Evolutionary conservation across 805 yeast genomes (phyloP).

Genomic region (Kodamaea jinghongensis): DNA sequence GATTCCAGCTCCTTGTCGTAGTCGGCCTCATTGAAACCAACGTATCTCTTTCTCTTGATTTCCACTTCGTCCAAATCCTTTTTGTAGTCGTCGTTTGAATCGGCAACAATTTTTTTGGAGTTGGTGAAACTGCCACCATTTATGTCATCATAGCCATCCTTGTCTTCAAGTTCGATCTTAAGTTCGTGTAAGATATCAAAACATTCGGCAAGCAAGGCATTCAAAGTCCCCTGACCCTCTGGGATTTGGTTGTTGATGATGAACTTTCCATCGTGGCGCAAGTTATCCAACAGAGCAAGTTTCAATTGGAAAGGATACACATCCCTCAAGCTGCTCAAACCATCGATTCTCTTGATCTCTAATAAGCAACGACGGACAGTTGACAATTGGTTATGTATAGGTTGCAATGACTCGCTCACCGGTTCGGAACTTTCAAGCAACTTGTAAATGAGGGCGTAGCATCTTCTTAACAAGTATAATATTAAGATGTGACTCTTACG

Average conservation of each 20-base stretch:
- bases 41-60: constrained; percentile 40
- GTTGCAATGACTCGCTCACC: constrained; percentile 88
- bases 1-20: constrained; percentile 40
- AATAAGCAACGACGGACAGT: constrained; percentile 88
- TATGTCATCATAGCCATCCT: constrained; percentile 33
- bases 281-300: constrained; percentile 81
- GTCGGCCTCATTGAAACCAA: constrained; percentile 46
- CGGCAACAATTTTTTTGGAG: constrained; percentile 10
- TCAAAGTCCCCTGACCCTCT: constrained; percentile 96
- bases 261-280: constrained; percentile 89
- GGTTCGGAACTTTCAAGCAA: constrained; percentile 92
- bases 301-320: constrained; percentile 95
- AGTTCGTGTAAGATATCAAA: constrained; percentile 91
- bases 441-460: constrained; percentile 88
- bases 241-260: constrained; percentile 86
- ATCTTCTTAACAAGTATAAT: constrained; percentile 79
- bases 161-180: constrained; percentile 77
- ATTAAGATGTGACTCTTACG: constrained; percentile 45
- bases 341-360: constrained; percentile 91
- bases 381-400: constrained; percentile 87
- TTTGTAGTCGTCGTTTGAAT: constrained; percentile 12
- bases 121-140: constrained; percentile 14
- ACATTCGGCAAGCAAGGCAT: constrained; percentile 87
- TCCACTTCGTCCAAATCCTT: constrained; percentile 43
- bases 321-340: constrained; percentile 82